These are phyloP conservation scores for Purpureocillium takamizusanense DNA, from an alignment of 2,329 filamentous ascomycete species.

Conservation along the genomic window DNA sequence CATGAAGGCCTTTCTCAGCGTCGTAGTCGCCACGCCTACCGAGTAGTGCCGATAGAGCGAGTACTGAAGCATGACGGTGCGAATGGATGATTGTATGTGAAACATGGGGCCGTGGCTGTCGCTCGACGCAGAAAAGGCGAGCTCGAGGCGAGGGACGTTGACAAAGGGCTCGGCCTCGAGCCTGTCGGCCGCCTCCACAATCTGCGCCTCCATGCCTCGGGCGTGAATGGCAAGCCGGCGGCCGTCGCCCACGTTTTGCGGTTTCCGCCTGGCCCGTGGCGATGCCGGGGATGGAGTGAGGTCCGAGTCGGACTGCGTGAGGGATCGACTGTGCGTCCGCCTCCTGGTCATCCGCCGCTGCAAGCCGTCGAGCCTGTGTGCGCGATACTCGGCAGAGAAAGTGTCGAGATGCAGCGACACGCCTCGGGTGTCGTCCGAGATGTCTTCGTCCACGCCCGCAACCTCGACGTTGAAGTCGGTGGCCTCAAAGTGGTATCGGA, in stretches of 20 bases:
- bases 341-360: slow-evolving; percentile 53
- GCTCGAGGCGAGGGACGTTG: slow-evolving; percentile 76
- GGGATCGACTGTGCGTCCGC: slow-evolving; percentile 64
- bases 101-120: slow-evolving; percentile 83
- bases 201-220: slow-evolving; percentile 78
- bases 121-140: slow-evolving; percentile 75
- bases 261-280: slow-evolving; percentile 40
- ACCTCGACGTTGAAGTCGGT: slow-evolving; percentile 86
- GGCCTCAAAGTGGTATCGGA: slow-evolving; percentile 76
- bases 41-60: slow-evolving; percentile 92
- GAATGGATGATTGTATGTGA: slow-evolving; percentile 74
- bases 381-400: slow-evolving; percentile 82
- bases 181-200: slow-evolving; percentile 78
- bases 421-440: slow-evolving; percentile 74
- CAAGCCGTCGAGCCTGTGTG: slow-evolving; percentile 61
- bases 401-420: slow-evolving; percentile 80
- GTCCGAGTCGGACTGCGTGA: slow-evolving; percentile 61
- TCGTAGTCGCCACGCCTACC: slow-evolving; percentile 69
- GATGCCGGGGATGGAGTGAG: slow-evolving; percentile 27
- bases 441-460: slow-evolving; percentile 75
- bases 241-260: slow-evolving; percentile 59
- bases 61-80: slow-evolving; percentile 75
- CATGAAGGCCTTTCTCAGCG: slow-evolving; percentile 63
- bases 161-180: slow-evolving; percentile 82
- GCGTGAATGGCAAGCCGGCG: slow-evolving; percentile 73